Conservation (phyloP, 1,284 basidiomycete genomes). For the Cryptococcus sp. region DNA sequence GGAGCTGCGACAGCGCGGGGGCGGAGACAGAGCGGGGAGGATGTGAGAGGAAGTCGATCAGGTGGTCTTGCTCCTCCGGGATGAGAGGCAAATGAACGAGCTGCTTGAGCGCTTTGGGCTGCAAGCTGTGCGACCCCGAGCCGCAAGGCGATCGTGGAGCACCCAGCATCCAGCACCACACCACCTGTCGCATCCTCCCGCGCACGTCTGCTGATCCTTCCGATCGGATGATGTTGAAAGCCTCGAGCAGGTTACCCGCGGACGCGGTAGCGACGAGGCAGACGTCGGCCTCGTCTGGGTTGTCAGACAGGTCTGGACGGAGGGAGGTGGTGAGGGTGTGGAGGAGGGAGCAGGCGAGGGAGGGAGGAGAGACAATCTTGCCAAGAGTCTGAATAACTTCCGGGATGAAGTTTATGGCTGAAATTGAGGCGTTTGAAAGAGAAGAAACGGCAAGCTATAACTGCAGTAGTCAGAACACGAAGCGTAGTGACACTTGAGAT, state of each 20-base stretch:
- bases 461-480: neutral
- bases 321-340: slow-evolving; percentile 26
- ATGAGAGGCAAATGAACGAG: slow-evolving; percentile 43
- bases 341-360: slow-evolving; percentile 26
- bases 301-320: slow-evolving; percentile 5
- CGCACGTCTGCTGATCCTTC: slow-evolving; percentile 11
- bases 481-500: neutral
- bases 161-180: slow-evolving; percentile 43
- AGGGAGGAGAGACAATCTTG: slow-evolving; percentile 31
- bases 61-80: slow-evolving; percentile 38
- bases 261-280: slow-evolving; percentile 26
- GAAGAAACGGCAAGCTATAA: slow-evolving; percentile 22
- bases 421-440: slow-evolving; percentile 38
- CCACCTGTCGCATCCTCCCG: slow-evolving; percentile 21
- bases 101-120: slow-evolving; percentile 31
- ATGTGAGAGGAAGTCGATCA: slow-evolving; percentile 40
- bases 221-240: slow-evolving; percentile 27
- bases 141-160: slow-evolving; percentile 29
- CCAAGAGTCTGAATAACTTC: slow-evolving; percentile 33
- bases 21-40: slow-evolving; percentile 54
- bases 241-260: slow-evolving; percentile 22
- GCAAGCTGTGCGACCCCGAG: slow-evolving; percentile 23
- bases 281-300: slow-evolving; percentile 20
- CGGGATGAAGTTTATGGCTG: slow-evolving; percentile 39
- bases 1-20: slow-evolving; percentile 60